Evolutionary conservation across 371 early-diverging fungal species (phyloP).

Genomic region (Phascolomyces articulosus): DNA sequence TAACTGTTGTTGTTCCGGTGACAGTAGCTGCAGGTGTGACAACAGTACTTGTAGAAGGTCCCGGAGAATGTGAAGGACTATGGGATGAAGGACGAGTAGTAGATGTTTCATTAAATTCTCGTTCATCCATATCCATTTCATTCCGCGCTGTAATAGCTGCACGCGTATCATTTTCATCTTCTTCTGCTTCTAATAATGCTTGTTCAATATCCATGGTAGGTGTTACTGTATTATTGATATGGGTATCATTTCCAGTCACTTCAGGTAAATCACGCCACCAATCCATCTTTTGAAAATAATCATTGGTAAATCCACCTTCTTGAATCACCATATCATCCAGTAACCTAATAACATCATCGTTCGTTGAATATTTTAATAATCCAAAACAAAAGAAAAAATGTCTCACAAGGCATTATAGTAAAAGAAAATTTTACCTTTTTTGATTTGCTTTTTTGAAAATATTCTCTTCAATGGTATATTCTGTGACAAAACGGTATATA

Average conservation of each 20-base stretch:
- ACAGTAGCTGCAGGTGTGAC: slow-evolving; percentile 7
- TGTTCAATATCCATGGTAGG: slow-evolving; percentile 60
- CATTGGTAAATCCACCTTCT: slow-evolving; percentile 81
- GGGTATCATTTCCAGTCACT: slow-evolving; percentile 38
- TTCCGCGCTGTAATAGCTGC: slow-evolving; percentile 69
- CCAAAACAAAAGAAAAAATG: too few species aligned
- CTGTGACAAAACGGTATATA: slow-evolving; percentile 89
- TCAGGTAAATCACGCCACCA: slow-evolving; percentile 71
- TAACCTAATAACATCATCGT: slow-evolving; percentile 50
- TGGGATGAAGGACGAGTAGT: slow-evolving; percentile 19
- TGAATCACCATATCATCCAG: slow-evolving; percentile 89
- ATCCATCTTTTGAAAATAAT: slow-evolving; percentile 67
- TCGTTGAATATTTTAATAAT: background rate
- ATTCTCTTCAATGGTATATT: slow-evolving; percentile 89
- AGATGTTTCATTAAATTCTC: slow-evolving; percentile 69
- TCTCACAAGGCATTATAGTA: background rate
- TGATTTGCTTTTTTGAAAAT: slow-evolving; percentile 84
- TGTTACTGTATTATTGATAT: slow-evolving; percentile 21
- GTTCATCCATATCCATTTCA: slow-evolving; percentile 67
- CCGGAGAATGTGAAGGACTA: slow-evolving; percentile 11
- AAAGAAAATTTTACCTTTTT: slow-evolving; percentile 61
- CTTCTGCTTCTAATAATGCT: slow-evolving; percentile 70
- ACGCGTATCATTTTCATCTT: slow-evolving; percentile 68
- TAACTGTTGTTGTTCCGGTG: slow-evolving; percentile 6
- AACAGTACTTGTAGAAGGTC: background rate